Base-by-base conservation (phyloP, 805 yeast genomes). In the Suhomyces faveliae region DNA sequence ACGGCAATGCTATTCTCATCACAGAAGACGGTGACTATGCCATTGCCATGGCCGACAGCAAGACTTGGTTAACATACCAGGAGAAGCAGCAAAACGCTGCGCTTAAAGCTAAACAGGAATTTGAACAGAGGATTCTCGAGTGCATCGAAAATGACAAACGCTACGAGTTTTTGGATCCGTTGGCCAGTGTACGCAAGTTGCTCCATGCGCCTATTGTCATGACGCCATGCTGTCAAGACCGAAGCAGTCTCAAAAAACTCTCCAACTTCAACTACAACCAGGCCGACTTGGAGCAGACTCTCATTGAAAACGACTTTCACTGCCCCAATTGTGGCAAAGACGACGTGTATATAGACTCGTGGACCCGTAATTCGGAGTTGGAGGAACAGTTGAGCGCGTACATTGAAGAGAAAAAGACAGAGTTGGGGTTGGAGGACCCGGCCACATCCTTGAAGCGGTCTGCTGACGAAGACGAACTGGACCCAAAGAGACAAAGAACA, bases 1-100 rank as follows among this genome's bases (percentile, higher is more conserved):
- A 71, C 39, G 78, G 78, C 1, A 73, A 79, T 60, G 80, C 82
- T 37, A 86, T 85, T 49, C 81, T 94, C 86, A 82, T 94, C 56
- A 90, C 90, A 25, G 98, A 91, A 44, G 94, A 89, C 29, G 99
- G 99, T 43, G 88, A 91, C 59, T 94, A 87, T 63, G 99, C 94
- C 4, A 86, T 89, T 42, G 97, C 96, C n/a, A 83, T 91, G 51
- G 98, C 98, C 0, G 99, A 94, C 68, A 80, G 83, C 37, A 85
- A 84, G 59, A 85, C 97, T 0, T 92, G 99, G 99, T 83, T 84
- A 46, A 82, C 78, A 42, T 91, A 82, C 61, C 96, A 90, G 62
- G 83, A 87, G 53, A 85, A 83, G 54, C 74, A 83, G 57, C 78
- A 67, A 59, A 73, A 60, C 62, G 79, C 73, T 39, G 76, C 64